phyloP scores from a whole-genome alignment of 2,329 filamentous ascomycete genomes.

The Exophiala calicioides region DNA sequence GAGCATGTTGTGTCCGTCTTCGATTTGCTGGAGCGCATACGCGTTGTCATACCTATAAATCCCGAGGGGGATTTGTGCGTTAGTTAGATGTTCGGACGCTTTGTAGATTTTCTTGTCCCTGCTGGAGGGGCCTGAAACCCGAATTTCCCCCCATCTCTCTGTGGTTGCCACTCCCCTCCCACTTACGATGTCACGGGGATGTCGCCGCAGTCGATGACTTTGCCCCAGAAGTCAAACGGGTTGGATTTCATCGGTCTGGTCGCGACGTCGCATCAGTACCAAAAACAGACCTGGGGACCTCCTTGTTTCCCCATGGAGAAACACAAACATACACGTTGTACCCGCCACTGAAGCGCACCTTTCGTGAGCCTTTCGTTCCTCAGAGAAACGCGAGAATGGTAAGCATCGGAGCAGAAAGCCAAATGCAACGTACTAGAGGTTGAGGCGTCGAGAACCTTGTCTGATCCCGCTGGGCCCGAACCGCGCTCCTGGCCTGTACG shows the following conservation, averaged over 20 bases:
- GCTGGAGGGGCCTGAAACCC: too few species aligned
- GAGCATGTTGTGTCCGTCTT: slow-evolving; percentile 77
- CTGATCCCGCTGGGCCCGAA: slow-evolving; percentile 84
- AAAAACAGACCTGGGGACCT: too few species aligned
- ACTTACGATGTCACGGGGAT: slow-evolving; percentile 80
- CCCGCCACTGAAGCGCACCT: slow-evolving; percentile 66
- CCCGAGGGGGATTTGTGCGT: too few species aligned
- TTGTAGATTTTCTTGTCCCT: too few species aligned
- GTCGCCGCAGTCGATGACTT: slow-evolving; percentile 78
- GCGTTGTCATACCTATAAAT: slow-evolving; percentile 76
- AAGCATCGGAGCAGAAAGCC: slow-evolving; percentile 29
- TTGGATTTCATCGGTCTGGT: slow-evolving; percentile 67
- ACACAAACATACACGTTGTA: slow-evolving; percentile 70
- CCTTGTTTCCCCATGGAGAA: too few species aligned
- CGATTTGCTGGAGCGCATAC: slow-evolving; percentile 80
- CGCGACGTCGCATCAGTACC: background rate
- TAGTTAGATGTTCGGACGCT: too few species aligned
- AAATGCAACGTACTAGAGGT: slow-evolving; percentile 70
- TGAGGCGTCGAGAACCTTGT: slow-evolving; percentile 81
- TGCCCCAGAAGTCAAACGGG: slow-evolving; percentile 79
- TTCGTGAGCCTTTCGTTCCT: slow-evolving; percentile 44
- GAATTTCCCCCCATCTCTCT: too few species aligned
- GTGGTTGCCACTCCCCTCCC: too few species aligned
- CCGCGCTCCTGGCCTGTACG: slow-evolving; percentile 78
- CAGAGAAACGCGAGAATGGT: slow-evolving; percentile 16